Base-by-base conservation (phyloP, 2,329 filamentous ascomycete genomes). In the Xylariaceae sp. region DNA sequence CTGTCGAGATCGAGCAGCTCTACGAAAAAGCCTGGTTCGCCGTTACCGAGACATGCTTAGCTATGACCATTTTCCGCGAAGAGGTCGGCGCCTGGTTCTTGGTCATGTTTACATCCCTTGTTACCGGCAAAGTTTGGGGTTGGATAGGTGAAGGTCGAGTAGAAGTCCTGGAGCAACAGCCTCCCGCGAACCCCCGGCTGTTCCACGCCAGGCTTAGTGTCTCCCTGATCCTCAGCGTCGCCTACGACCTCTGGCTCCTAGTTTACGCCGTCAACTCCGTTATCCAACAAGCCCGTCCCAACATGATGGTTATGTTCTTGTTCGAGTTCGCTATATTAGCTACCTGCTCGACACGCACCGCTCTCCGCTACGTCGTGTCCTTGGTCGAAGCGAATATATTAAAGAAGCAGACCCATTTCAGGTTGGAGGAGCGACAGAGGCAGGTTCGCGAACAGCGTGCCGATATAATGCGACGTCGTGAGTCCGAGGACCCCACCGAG, bases 281-380 rank as follows among this genome's bases (percentile, higher is more conserved):
- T 24, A 81, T 96, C 37, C 82, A 87, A 43, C 83, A 94, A 60
- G 88, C 91, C 2, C 78, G 86, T n/a, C 89, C 91, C 1, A 93
- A 94, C 44, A 97, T 98, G 87, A 98, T 97, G 89, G 89, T 98
- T 49, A 97, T 98, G 89, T 98, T 98, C 59, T 81, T 94, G 4
- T 98, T 98, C 55, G 93, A 98, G 64, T 97, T 97, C 60, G 90
- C 91, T 29, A 83, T 98, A 33, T 69, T 97, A 45, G 76, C 81
- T 2, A 84, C 94, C 9, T 83, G 83, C 38, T 95, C 91, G 1
- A 72, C 81, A 39, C 89, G 91, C 36, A 95, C 89, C 0, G 76
- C 79, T 2, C 72, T 81, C 41, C 82, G 90, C 45, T 98, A 98
- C 64, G 64, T 78, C 16, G 76, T 97, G 38, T 87, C 85, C 3